A percentile compares a stretch with the other conserved stretches of the same genome.
phyloP scores from a whole-genome alignment of 352 stramenopile species.

The Phytophthora vignae region DNA sequence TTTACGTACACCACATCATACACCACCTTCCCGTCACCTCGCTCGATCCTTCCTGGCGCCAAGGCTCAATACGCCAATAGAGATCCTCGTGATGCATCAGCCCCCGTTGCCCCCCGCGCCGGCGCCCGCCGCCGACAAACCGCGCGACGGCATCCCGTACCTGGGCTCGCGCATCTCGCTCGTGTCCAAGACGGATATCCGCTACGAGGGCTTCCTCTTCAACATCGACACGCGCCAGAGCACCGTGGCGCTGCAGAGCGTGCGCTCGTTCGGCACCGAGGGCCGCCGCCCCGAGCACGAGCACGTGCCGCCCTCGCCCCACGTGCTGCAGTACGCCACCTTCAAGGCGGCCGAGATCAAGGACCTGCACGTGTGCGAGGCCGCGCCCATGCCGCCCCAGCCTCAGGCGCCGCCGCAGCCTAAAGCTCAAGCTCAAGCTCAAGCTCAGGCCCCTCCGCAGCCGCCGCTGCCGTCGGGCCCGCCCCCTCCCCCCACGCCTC shows the following conservation, averaged over 20 bases:
- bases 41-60: conserved; percentile 10
- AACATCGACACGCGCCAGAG: conserved; percentile 89
- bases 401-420: conserved; percentile 19
- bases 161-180: conserved; percentile 84
- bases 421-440: background rate
- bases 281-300: conserved; percentile 79
- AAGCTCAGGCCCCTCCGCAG: conserved; percentile 12
- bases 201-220: conserved; percentile 87
- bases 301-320: conserved; percentile 77
- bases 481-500: conserved; percentile 12
- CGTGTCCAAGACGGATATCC: conserved; percentile 90
- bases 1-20: background rate
- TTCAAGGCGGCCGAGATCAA: conserved; percentile 90
- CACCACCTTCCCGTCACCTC: background rate
- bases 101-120: conserved; percentile 30
- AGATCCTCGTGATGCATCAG: conserved; percentile 33
- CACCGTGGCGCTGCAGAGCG: conserved; percentile 82
- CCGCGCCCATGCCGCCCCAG: conserved; percentile 45
- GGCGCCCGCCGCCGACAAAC: conserved; percentile 22
- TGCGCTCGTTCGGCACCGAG: conserved; percentile 87
- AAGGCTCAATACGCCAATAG: too few species aligned
- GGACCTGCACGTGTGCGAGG: conserved; percentile 86
- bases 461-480: conserved; percentile 36
- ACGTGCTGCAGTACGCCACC: conserved; percentile 80
- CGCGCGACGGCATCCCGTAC: conserved; percentile 76